phyloP scores from a whole-genome alignment of 805 yeast genomes.

The Pichia deserticola region DNA sequence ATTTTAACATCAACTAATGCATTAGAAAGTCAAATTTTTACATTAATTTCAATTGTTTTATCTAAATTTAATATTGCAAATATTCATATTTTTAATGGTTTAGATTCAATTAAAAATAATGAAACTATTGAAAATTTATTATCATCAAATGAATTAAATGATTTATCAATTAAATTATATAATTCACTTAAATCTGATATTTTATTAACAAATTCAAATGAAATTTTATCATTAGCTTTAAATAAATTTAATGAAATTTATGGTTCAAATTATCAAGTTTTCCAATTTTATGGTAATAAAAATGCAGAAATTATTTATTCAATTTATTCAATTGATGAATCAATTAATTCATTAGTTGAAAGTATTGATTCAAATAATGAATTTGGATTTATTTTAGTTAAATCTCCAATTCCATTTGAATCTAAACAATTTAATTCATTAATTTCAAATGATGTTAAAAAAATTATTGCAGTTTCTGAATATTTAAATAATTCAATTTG shows the following conservation, averaged over 20 bases:
- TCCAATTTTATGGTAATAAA: constrained; percentile 61
- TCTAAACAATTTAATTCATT: constrained; percentile 47
- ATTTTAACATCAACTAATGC: constrained; percentile 60
- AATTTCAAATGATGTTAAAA: constrained; percentile 52
- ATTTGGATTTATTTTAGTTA: constrained; percentile 54
- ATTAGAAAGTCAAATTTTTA: constrained; percentile 58
- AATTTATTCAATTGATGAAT: constrained; percentile 66
- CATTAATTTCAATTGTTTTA: constrained; percentile 57
- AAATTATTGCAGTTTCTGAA: constrained; percentile 65
- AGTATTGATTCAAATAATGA: constrained; percentile 26
- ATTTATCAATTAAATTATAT: constrained; percentile 33
- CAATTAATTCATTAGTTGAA: constrained; percentile 40
- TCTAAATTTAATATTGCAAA: constrained; percentile 59
- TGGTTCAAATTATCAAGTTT: constrained; percentile 50
- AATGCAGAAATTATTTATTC: constrained; percentile 72
- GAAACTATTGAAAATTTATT: constrained; percentile 39
- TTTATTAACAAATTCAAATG: constrained; percentile 19
- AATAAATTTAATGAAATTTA: constrained; percentile 36
- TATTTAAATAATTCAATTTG: constrained; percentile 21
- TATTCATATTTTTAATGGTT: constrained; percentile 75
- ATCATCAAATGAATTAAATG: constrained; percentile 35
- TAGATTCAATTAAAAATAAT: constrained; percentile 48
- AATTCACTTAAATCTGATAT: constrained; percentile 21
- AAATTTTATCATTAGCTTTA: constrained; percentile 40
- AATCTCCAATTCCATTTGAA: constrained; percentile 79